phyloP scores from a whole-genome alignment of 1,139 yeast genomes.

The Kodamaea sp. region DNA sequence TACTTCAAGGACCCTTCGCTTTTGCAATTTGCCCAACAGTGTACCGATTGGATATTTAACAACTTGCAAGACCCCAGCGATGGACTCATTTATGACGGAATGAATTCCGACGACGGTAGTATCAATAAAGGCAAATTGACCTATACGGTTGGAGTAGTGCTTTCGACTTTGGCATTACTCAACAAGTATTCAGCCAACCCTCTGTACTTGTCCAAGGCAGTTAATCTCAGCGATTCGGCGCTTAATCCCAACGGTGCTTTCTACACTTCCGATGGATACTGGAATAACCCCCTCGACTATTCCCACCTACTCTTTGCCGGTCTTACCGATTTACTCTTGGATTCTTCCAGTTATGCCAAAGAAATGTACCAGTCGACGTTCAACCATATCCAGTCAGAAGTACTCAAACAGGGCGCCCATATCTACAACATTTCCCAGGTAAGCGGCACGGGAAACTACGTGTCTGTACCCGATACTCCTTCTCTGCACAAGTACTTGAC shows the following conservation, averaged over 20 bases:
- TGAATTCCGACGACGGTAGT: slow-evolving; percentile 7
- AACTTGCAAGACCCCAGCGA: slow-evolving; percentile 13
- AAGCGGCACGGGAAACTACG: slow-evolving; percentile 7
- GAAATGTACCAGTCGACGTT: slow-evolving; percentile 5
- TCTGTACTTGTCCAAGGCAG: slow-evolving; percentile 11
- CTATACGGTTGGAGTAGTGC: slow-evolving; percentile 16
- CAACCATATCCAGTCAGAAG: slow-evolving; percentile 17
- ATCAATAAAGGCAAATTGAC: slow-evolving; percentile 16
- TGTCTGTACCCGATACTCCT: background rate
- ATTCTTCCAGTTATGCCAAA: slow-evolving; percentile 6
- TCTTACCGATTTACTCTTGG: slow-evolving; percentile 12
- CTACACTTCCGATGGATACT: slow-evolving; percentile 14
- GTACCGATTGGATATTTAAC: slow-evolving; percentile 13
- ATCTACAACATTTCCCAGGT: slow-evolving; percentile 23
- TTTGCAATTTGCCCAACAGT: slow-evolving; percentile 11
- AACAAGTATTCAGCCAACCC: slow-evolving; percentile 9
- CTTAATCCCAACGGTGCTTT: slow-evolving; percentile 14
- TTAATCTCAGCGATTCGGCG: slow-evolving; percentile 13
- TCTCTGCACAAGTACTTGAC: background rate
- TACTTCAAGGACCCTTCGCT: slow-evolving; percentile 7
- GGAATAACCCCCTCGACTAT: slow-evolving; percentile 16
- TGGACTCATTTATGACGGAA: slow-evolving; percentile 16
- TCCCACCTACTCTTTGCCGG: slow-evolving; percentile 16
- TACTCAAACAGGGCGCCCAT: slow-evolving; percentile 23
- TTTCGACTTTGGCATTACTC: slow-evolving; percentile 13